These are phyloP conservation scores for Miscanthus lutarioriparius DNA, from an alignment of 176 grass and related monocot genomes.

Conservation along the genomic window DNA sequence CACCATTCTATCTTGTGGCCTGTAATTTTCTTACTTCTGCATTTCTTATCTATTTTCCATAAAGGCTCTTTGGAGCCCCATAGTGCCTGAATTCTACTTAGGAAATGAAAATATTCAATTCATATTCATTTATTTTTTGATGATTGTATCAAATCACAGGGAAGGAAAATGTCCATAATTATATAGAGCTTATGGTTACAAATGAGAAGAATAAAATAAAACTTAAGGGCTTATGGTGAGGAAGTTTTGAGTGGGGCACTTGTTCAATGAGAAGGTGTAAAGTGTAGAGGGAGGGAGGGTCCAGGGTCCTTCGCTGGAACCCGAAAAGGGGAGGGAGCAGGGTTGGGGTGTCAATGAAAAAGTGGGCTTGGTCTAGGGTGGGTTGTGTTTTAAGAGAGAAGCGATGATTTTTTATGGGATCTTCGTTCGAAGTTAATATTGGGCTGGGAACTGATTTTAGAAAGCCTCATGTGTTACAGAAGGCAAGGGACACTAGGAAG, in stretches of 20 bases:
- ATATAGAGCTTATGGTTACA: not conserved
- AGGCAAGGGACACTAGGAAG: not conserved
- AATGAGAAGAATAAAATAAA: not conserved
- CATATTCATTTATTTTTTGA: not conserved
- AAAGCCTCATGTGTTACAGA: not conserved
- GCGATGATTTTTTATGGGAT: not conserved
- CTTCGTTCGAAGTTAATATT: not conserved
- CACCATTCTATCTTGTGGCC: not conserved
- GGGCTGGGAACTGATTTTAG: not conserved
- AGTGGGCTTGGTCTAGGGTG: not conserved
- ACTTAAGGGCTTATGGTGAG: not conserved
- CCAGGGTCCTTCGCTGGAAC: not conserved
- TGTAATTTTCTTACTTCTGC: not conserved
- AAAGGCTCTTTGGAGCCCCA: not conserved
- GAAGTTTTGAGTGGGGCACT: not conserved
- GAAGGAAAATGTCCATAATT: not conserved
- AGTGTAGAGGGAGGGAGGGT: not conserved
- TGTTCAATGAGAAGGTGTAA: not conserved
- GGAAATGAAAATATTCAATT: not conserved
- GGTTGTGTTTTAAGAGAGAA: not conserved
- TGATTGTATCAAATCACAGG: not conserved
- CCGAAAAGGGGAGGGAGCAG: not conserved
- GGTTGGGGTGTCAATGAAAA: too few species aligned
- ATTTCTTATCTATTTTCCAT: not conserved
- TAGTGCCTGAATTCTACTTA: not conserved